phyloP scores from a whole-genome alignment of 2,329 filamentous ascomycete genomes.

The Monosporascus sp. region DNA sequence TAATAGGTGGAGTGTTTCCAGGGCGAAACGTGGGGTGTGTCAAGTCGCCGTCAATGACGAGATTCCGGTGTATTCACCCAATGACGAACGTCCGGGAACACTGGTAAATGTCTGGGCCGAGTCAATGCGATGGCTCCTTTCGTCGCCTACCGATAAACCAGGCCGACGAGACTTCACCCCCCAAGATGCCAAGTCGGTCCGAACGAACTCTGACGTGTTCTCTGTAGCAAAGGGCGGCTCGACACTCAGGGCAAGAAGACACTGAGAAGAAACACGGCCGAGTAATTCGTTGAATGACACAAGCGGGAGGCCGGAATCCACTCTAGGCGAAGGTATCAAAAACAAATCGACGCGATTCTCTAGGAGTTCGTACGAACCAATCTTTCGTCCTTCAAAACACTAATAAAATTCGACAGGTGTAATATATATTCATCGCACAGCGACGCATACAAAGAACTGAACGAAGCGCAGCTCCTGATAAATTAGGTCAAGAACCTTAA shows the following conservation, averaged over 20 bases:
- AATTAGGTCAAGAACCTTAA: constrained; percentile 4
- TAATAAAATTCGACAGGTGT: too few species aligned
- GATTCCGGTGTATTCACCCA: constrained; percentile 8
- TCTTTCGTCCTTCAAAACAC: background rate
- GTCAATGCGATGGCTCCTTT: constrained; percentile 2
- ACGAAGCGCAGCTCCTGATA: constrained; percentile 16
- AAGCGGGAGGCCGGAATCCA: background rate
- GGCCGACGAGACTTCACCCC: too few species aligned
- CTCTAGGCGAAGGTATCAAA: background rate
- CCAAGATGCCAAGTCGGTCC: background rate
- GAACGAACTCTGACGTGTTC: too few species aligned
- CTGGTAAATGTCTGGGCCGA: constrained; percentile 5
- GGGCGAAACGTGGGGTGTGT: constrained; percentile 21
- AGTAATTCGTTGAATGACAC: background rate
- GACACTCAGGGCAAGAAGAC: background rate
- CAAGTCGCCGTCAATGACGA: constrained; percentile 13
- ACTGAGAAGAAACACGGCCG: background rate
- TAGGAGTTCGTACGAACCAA: background rate
- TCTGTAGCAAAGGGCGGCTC: too few species aligned
- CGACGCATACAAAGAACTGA: constrained; percentile 6
- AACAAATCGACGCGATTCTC: background rate
- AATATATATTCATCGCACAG: constrained; percentile 6
- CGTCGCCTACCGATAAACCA: background rate
- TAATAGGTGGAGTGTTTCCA: background rate
- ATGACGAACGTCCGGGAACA: constrained; percentile 4